Conservation (phyloP, 2,329 filamentous ascomycete genomes). For the Aspergillus aculeatus region DNA sequence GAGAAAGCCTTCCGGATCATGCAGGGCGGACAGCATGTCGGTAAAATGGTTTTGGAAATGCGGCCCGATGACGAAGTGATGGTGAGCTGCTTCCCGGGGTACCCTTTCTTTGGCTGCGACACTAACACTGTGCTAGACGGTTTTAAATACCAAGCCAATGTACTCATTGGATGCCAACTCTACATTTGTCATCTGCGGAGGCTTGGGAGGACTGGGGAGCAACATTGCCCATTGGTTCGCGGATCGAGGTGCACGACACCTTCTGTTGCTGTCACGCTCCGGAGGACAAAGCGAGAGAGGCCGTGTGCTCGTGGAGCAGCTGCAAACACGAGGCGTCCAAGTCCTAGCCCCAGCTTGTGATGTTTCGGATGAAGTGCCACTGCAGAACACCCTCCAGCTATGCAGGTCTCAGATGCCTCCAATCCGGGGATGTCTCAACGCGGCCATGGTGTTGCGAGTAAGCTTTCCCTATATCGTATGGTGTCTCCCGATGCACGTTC, state of each 20-base stretch:
- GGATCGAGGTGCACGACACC: conserved; percentile 7
- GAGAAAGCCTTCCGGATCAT: no score
- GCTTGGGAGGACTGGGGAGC: conserved; percentile 13
- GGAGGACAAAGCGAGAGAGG: no score
- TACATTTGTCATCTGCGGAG: conserved; percentile 14
- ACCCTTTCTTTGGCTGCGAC: no score
- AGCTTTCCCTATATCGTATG: not conserved
- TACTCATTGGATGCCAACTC: not conserved
- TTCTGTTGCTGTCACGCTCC: conserved; percentile 5
- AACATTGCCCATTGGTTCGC: conserved; percentile 7
- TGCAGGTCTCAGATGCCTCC: conserved; percentile 19
- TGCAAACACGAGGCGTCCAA: not conserved
- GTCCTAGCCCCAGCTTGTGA: conserved; percentile 23
- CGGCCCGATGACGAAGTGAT: no score
- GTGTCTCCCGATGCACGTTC: no score
- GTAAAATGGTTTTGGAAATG: no score
- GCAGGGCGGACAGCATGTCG: no score
- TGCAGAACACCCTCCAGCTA: conserved; percentile 13
- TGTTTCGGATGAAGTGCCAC: conserved; percentile 26
- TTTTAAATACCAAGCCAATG: no score
- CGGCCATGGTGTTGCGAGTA: conserved; percentile 27
- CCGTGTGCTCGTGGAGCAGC: no score
- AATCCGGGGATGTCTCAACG: conserved; percentile 30
- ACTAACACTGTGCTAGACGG: no score
- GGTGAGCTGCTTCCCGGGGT: no score